A percentile compares a stretch with the other conserved stretches of the same genome.
Evolutionary conservation across 768 basidiomycete species (phyloP).

Genomic region (Trametes coccinea): DNA sequence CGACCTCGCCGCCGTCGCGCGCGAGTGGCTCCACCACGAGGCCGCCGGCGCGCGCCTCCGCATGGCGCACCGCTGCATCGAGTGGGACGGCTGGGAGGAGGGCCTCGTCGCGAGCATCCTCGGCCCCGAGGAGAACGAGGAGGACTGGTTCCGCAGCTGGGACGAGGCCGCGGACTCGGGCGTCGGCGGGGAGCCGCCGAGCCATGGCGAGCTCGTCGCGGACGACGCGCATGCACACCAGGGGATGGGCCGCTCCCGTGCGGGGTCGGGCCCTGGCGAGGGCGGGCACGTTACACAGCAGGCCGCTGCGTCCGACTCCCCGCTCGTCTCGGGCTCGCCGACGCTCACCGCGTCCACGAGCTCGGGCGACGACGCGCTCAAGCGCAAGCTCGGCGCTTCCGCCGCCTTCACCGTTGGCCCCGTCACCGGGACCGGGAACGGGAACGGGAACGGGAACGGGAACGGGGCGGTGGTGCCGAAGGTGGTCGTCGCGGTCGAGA

Average conservation of each 20-base stretch:
- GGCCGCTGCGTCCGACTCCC: not conserved
- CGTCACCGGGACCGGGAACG: conserved; percentile 29
- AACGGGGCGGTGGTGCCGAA: conserved; percentile 45
- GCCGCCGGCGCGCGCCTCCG: conserved; percentile 63
- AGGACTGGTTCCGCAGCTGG: conserved; percentile 64
- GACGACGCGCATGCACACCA: not conserved
- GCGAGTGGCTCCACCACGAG: conserved; percentile 78
- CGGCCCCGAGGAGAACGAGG: conserved; percentile 68
- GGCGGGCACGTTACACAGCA: too few relatives aligned
- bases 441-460: conserved; percentile 38
- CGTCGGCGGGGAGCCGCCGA: not conserved
- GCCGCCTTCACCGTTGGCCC: too few relatives aligned
- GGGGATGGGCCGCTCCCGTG: too few relatives aligned
- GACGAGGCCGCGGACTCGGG: conserved; percentile 17
- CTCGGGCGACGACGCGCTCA: conserved; percentile 17
- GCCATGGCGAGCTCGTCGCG: conserved; percentile 7
- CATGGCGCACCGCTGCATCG: conserved; percentile 76
- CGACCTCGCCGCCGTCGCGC: conserved; percentile 48
- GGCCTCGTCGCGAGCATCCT: conserved; percentile 75
- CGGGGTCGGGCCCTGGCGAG: too few relatives aligned
- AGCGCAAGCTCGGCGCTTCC: not conserved
- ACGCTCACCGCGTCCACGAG: conserved; percentile 22
- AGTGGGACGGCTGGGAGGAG: conserved; percentile 94
- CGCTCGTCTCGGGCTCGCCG: conserved; percentile 4
- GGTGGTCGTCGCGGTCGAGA: conserved; percentile 51